Conservation (phyloP, 2,329 filamentous ascomycete genomes). For the Neodidymelliopsis sp. region DNA sequence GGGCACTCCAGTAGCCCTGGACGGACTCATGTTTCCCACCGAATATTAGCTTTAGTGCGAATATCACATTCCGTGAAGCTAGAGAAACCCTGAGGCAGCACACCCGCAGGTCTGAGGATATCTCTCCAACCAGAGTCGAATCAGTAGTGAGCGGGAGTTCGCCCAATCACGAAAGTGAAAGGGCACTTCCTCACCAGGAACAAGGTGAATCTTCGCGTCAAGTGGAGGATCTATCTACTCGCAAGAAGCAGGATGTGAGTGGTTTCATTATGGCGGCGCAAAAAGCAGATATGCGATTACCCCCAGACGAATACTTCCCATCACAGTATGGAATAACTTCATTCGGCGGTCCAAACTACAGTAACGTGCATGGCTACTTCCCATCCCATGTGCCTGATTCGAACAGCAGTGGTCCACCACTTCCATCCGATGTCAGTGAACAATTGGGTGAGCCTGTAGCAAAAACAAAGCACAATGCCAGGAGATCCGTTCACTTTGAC, state of each 20-base stretch:
- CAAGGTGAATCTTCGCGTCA: not conserved
- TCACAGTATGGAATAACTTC: too few relatives aligned
- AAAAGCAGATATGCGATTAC: constrained; percentile 1
- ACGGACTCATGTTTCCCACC: not conserved
- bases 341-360: too few relatives aligned
- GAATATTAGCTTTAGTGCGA: not conserved
- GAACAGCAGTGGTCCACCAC: not conserved
- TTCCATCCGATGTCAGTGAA: not conserved
- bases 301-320: constrained; percentile 1
- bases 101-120: constrained; percentile 1
- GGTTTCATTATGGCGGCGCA: constrained; percentile 10
- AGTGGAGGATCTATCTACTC: not conserved
- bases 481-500: not conserved
- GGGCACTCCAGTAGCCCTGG: constrained; percentile 40
- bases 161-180: too few relatives aligned
- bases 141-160: not conserved
- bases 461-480: not conserved
- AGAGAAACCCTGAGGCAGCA: not conserved
- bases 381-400: not conserved
- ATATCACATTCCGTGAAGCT: not conserved
- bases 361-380: not conserved
- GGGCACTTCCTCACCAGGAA: not conserved
- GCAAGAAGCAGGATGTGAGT: not conserved
- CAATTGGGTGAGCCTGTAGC: not conserved
- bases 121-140: constrained; percentile 1